Conservation (phyloP, 495 filamentous ascomycete genomes). For the Penicillium roqueforti region DNA sequence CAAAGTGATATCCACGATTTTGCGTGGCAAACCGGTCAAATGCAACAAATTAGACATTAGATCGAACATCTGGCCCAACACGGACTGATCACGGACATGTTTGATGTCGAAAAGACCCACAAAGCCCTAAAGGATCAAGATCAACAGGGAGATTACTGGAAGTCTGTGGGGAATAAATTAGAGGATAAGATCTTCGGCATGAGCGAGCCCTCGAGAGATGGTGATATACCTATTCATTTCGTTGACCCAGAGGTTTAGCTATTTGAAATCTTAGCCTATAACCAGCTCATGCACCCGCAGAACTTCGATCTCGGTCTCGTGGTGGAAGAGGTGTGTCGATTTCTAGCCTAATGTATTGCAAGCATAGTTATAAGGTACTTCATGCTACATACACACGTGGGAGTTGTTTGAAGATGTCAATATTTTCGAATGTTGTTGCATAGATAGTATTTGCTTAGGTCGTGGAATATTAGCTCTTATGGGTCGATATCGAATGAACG, state of each 20-base stretch:
- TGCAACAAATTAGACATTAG: slow-evolving; percentile 16
- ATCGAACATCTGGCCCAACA: slow-evolving; percentile 13
- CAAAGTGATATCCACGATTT: slow-evolving; percentile 12
- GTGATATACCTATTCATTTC: slow-evolving; percentile 4
- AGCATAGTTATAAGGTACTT: too few relatives aligned
- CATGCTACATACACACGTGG: too few relatives aligned
- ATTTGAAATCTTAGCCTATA: slow-evolving; percentile 5
- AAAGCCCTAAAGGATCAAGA: slow-evolving; percentile 5
- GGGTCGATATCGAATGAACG: too few relatives aligned
- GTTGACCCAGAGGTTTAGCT: neutral
- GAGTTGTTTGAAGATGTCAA: too few relatives aligned
- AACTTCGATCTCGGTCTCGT: slow-evolving; percentile 4
- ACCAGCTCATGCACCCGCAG: slow-evolving; percentile 3
- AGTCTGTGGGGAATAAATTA: too few relatives aligned
- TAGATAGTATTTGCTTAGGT: too few relatives aligned
- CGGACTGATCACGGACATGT: slow-evolving; percentile 10
- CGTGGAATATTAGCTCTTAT: too few relatives aligned
- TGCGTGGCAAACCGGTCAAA: slow-evolving; percentile 1
- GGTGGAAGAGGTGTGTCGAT: slow-evolving; percentile 1
- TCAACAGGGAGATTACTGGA: too few relatives aligned
- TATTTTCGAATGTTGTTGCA: too few relatives aligned
- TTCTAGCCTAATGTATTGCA: too few relatives aligned
- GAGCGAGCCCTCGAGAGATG: neutral
- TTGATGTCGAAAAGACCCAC: slow-evolving; percentile 1
- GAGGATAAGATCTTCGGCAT: too few relatives aligned